phyloP scores from a whole-genome alignment of 148 eudicot species.

The Amaranthus cruentus region DNA sequence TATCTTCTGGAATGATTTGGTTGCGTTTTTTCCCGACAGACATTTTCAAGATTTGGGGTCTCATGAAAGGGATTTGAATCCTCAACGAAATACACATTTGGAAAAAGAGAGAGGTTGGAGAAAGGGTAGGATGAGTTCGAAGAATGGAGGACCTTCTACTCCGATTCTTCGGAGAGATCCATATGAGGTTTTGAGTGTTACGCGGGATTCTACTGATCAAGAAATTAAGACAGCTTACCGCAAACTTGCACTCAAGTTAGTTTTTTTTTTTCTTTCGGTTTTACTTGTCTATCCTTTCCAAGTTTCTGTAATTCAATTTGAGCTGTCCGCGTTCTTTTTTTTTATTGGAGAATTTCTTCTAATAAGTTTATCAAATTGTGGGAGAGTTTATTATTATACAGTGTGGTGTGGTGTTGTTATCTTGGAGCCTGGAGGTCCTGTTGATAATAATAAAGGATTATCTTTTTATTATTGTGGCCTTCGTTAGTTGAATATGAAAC shows the following conservation, averaged over 20 bases:
- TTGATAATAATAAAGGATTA: not conserved
- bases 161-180: constrained; percentile 71
- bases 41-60: constrained; percentile 16
- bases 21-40: constrained; percentile 24
- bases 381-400: not conserved
- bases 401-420: not conserved
- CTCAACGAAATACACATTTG: not conserved
- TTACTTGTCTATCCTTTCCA: not conserved
- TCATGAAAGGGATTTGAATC: constrained; percentile 21
- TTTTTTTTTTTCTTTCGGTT: not conserved
- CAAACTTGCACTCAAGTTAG: constrained; percentile 94
- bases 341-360: not conserved
- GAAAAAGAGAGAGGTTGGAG: constrained; percentile 19
- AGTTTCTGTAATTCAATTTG: not conserved
- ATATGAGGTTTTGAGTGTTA: constrained; percentile 74
- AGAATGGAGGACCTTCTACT: constrained; percentile 44
- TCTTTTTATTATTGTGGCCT: not conserved
- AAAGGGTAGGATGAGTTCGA: constrained; percentile 37
- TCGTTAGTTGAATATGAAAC: not conserved
- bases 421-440: not conserved
- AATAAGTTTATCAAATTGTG: not conserved
- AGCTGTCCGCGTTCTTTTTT: not conserved
- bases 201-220: constrained; percentile 75
- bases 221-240: constrained; percentile 93
- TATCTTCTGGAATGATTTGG: constrained; percentile 21